Conservation (phyloP, 2,329 filamentous ascomycete species). For the Epichloe baconii region DNA sequence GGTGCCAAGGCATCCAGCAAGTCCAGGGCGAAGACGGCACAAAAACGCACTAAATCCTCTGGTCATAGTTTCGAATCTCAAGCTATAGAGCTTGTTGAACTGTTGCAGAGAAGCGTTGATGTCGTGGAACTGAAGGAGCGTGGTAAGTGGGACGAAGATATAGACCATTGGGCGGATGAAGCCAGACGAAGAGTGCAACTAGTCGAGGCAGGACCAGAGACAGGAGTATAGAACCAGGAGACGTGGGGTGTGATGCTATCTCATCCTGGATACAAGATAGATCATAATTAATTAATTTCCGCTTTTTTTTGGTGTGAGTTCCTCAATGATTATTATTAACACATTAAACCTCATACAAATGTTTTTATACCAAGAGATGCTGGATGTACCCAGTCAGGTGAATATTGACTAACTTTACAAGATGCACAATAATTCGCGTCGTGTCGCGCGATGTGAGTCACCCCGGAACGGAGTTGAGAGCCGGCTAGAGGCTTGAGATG, state of each 20-base stretch:
- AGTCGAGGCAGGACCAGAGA: constrained; percentile 22
- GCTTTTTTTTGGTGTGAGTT: background rate
- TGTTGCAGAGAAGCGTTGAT: constrained; percentile 37
- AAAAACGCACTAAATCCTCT: constrained; percentile 9
- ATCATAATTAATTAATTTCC: background rate
- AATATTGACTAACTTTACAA: too few species aligned
- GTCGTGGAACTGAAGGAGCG: constrained; percentile 31
- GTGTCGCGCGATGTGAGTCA: too few species aligned
- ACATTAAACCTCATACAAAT: too few species aligned
- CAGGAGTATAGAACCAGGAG: constrained; percentile 13
- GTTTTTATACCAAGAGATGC: too few species aligned
- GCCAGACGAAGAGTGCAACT: constrained; percentile 25
- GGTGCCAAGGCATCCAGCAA: background rate
- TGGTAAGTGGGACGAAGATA: constrained; percentile 27
- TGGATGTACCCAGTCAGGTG: too few species aligned
- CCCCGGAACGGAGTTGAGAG: too few species aligned
- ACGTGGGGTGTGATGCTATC: constrained; percentile 15
- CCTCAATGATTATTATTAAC: background rate
- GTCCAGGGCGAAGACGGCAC: constrained; percentile 7
- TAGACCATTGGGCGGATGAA: constrained; percentile 20
- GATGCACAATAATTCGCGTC: too few species aligned
- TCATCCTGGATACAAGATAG: constrained; percentile 17
- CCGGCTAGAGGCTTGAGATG: too few species aligned
- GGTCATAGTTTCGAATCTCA: constrained; percentile 34
- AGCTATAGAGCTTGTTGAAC: constrained; percentile 30